Conservation (phyloP, 345 rosid species). For the Barbarea vulgaris region DNA sequence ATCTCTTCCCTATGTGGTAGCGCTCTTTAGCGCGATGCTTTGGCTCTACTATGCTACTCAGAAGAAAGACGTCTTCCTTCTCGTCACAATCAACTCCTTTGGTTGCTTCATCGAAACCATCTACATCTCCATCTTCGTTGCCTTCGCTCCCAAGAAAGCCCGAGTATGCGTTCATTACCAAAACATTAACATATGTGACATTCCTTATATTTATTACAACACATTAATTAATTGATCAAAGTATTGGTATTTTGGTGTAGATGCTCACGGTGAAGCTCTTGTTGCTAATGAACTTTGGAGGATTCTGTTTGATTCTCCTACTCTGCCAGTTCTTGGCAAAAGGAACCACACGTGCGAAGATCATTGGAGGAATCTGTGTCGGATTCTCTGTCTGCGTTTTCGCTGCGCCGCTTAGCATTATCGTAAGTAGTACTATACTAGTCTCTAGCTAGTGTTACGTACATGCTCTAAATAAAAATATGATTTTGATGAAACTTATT, state of each 20-base stretch:
- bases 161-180: conserved; percentile 48
- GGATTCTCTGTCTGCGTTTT: conserved; percentile 58
- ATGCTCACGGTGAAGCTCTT: conserved; percentile 51
- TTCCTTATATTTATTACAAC: neutral
- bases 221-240: too few species aligned
- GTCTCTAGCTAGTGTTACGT: conserved; percentile 4
- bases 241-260: conserved; percentile 41
- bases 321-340: conserved; percentile 50
- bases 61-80: conserved; percentile 61
- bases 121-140: conserved; percentile 57
- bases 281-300: conserved; percentile 53
- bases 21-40: conserved; percentile 69
- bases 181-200: neutral
- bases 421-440: conserved; percentile 50
- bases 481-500: neutral
- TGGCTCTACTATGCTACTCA: conserved; percentile 66
- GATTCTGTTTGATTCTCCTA: conserved; percentile 49
- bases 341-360: conserved; percentile 45
- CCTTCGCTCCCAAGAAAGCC: conserved; percentile 56
- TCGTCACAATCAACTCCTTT: conserved; percentile 63
- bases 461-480: neutral
- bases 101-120: conserved; percentile 67
- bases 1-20: conserved; percentile 63
- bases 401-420: conserved; percentile 65
- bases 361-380: conserved; percentile 62